Evolutionary conservation across 2,329 filamentous ascomycete genomes (phyloP), one percentile per base, ranked within the genome.

Genomic region (Fusarium incarnatum): DNA sequence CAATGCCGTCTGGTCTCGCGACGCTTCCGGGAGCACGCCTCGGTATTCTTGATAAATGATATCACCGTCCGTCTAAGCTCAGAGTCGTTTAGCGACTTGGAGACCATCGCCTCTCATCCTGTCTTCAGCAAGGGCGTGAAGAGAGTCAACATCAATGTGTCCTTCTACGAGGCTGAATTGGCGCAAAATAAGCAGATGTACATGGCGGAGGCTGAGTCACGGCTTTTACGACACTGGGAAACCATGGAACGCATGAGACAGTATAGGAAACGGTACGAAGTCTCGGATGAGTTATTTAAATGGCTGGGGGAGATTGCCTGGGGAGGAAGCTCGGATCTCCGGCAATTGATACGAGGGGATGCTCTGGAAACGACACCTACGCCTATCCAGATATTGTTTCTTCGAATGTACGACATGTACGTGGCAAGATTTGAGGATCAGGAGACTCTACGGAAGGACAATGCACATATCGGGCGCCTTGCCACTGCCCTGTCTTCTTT

Each of bases 141-240:
- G n/a, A 57, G 6, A 30, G 59, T 58, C 22, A 18, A 45, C 3
- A 13, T 61, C n/a, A 6, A 20, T 11, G 4, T 58, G 30, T 61
- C 53, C 11, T 45, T 27, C 11, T 61, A 61, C 16, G 53, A 61
- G 6, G 28, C 45, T 10, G 45, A 61, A 20, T 3, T 61, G 23
- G 59, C 53, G 9, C 22, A 5, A 3, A 40, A 61, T 7, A 49
- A 30, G 25, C 53, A 25, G 8, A 22, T 45, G 2, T 58, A 58
- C 23, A 50, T 61, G 44, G 8, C 15, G 8, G 59, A 61, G 30
- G 59, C 53, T 2, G n/a, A 12, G 2, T 18, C 27, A 6, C 40
- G 59, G 20, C 23, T 61, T 40, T 23, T 58, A 5, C 28, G 59
- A 22, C 53, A 61, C 34, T 47, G 42, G 15, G 59, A 58, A 25